Percentiles rank a stretch among this genome's conserved stretches.
Evolutionary conservation across 2,329 filamentous ascomycete species (phyloP).

Genomic region (Chrysosporium queenslandicum): DNA sequence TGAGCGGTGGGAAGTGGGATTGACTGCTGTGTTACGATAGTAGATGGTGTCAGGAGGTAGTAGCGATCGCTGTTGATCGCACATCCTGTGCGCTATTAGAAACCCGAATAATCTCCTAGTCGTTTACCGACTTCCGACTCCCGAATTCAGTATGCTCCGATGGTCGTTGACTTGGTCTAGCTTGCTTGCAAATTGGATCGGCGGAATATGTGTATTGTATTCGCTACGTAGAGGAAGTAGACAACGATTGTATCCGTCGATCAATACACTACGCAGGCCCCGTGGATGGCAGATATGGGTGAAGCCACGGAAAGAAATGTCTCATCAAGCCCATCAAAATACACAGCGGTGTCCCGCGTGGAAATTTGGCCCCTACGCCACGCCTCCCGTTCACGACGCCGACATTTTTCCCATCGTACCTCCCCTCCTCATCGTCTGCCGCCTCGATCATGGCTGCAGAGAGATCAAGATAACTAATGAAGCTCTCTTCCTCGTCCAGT

Average conservation of each 20-base stretch:
- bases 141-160: not conserved
- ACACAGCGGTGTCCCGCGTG: slow-evolving; percentile 26
- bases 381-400: slow-evolving; percentile 21
- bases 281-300: slow-evolving; percentile 25
- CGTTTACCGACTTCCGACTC: not conserved
- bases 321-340: slow-evolving; percentile 27
- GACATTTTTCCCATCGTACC: slow-evolving; percentile 20
- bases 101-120: not conserved
- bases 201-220: not conserved
- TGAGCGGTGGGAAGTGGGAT: too few relatives aligned
- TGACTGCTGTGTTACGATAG: too few relatives aligned
- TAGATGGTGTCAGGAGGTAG: not conserved
- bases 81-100: not conserved
- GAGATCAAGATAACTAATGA: slow-evolving; percentile 38
- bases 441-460: slow-evolving; percentile 43
- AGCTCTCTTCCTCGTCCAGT: slow-evolving; percentile 30
- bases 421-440: slow-evolving; percentile 28
- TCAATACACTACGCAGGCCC: not conserved
- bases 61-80: not conserved
- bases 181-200: not conserved
- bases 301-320: slow-evolving; percentile 29
- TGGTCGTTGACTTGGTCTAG: not conserved
- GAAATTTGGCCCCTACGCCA: slow-evolving; percentile 28
- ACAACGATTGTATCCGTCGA: not conserved
- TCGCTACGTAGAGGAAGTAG: not conserved